These are phyloP conservation scores for Cutaneotrichosporon sp. DNA, from an alignment of 1,284 basidiomycete genomes.

Conservation along the genomic window DNA sequence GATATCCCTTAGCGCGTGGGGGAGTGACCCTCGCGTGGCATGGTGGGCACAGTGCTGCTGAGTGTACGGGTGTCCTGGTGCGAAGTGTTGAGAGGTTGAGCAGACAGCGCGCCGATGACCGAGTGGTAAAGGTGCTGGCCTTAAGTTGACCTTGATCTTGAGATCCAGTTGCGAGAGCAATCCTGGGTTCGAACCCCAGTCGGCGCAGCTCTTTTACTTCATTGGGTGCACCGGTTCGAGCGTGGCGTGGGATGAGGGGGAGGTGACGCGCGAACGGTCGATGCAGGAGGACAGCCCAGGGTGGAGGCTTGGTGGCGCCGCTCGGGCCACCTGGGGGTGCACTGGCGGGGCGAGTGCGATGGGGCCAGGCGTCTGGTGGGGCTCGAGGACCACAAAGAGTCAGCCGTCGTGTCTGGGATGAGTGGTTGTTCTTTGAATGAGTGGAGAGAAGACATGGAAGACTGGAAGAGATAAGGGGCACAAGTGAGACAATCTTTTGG, in stretches of 20 bases:
- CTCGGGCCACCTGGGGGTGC: too few species aligned
- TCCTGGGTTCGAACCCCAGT: constrained; percentile 7
- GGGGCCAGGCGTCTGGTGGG: too few species aligned
- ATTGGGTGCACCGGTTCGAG: not conserved
- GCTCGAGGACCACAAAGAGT: too few species aligned
- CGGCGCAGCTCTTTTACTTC: not conserved
- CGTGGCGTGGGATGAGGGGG: not conserved
- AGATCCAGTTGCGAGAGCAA: not conserved
- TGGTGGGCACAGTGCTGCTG: not conserved
- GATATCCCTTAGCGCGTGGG: not conserved
- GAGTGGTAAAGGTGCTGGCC: not conserved
- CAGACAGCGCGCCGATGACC: not conserved
- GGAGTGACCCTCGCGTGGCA: not conserved
- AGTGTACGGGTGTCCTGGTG: not conserved
- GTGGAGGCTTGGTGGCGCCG: too few species aligned
- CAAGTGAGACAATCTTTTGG: too few species aligned
- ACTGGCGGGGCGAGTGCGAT: too few species aligned
- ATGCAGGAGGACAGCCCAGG: not conserved
- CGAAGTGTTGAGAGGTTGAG: not conserved
- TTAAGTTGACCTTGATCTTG: not conserved
- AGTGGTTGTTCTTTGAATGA: too few species aligned
- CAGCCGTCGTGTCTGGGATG: too few species aligned
- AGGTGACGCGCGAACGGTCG: not conserved
- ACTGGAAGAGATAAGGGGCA: too few species aligned
- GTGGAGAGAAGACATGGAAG: too few species aligned